Conservation (phyloP, 495 filamentous ascomycete species). For the Podospora pseudocomata region DNA sequence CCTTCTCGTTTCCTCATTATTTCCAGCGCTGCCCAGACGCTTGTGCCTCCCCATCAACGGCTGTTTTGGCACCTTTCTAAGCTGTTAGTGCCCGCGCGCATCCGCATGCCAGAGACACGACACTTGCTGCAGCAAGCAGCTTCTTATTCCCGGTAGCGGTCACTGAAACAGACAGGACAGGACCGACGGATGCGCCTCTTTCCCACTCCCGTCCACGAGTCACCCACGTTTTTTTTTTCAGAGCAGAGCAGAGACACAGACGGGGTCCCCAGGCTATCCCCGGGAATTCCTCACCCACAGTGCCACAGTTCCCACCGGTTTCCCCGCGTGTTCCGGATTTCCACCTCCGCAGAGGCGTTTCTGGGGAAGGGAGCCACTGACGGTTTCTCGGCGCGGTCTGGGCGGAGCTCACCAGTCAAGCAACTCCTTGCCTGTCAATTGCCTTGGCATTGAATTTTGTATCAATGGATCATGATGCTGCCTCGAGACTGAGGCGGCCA, state of each 20-base stretch:
- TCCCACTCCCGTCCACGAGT: not conserved
- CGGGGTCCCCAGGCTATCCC: constrained; percentile 9
- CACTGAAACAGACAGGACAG: not conserved
- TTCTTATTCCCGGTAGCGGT: not conserved
- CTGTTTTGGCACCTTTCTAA: not conserved
- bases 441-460: not conserved
- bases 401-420: constrained; percentile 7
- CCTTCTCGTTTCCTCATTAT: constrained; percentile 12
- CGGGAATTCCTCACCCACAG: not conserved
- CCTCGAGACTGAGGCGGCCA: not conserved
- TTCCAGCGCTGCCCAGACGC: constrained; percentile 23
- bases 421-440: constrained; percentile 5
- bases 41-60: constrained; percentile 13
- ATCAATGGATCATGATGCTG: not conserved
- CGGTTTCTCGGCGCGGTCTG: not conserved
- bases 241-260: not conserved
- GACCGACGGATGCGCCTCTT: no score
- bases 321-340: not conserved
- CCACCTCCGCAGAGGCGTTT: not conserved
- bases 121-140: not conserved
- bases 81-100: not conserved
- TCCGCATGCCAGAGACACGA: not conserved
- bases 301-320: not conserved
- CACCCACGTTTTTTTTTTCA: not conserved
- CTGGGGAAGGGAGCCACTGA: not conserved